Base-by-base conservation (phyloP, 345 rosid species). In the Hypericum androsaemum region DNA sequence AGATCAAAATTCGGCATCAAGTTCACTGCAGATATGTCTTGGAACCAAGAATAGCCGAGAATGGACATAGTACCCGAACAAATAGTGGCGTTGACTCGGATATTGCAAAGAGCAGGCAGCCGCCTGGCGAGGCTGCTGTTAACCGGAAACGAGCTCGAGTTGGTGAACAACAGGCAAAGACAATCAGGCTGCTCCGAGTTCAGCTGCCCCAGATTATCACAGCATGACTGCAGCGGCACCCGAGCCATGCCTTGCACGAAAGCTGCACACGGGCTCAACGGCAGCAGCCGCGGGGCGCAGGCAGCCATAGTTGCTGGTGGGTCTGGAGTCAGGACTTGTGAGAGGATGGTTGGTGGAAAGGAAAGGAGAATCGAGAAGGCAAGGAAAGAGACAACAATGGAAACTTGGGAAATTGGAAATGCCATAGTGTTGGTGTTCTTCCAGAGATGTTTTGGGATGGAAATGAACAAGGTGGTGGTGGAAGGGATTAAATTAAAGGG, bases 181-280 rank as follows among this genome's bases (percentile, higher is more conserved):
- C 98, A 86, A 1, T 47, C 61, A 0, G 88, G 89, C 45, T 77
- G 65, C 57, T 74, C 76, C 58, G 10, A 44, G 64, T 67, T 78
- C 52, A 84, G 66, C 5, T 63, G 88, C 62, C 56, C 62, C 62
- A 89, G 88, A 63, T 71, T 76, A 68, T 79, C 61, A 39, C 97
- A 82, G 72, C 97, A 89, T 3, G 76, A 47, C 58, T 68, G 69
- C 14, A 72, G 51, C 0, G 95, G 98, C 7, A 65, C 65, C 49
- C 12, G 83, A 57, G 62, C 69, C 0, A 56, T 50, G 62, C 88
- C 92, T 57, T 79, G 96, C 41, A 82, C 85, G 47, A 71, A 89
- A 1, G 96, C 78, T 12, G 80, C 81, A 63, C 96, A 89, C 0
- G 88, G 80, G 54, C 72, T 61, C 47, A 89, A 64, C 5, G 82